These are phyloP conservation scores for Chondrus crispus DNA, from an alignment of 23 red algal species.

Conservation along the genomic window DNA sequence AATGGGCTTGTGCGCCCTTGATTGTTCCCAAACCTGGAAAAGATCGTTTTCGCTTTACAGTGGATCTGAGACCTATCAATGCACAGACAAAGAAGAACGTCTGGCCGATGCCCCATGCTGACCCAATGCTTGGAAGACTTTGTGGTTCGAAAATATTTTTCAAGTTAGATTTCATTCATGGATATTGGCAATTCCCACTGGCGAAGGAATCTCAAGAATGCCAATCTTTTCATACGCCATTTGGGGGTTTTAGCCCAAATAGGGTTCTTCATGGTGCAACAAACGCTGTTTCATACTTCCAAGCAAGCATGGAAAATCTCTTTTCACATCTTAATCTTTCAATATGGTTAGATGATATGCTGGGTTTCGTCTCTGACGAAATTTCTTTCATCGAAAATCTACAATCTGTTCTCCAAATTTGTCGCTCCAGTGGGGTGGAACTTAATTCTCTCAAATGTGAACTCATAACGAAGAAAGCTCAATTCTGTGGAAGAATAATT, in stretches of 20 bases:
- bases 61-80: background rate
- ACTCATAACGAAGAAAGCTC: background rate
- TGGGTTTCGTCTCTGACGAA: conserved; percentile 8
- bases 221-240: background rate
- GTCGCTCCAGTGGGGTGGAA: background rate
- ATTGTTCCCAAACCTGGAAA: conserved; percentile 6
- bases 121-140: background rate
- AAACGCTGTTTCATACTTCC: conserved; percentile 7
- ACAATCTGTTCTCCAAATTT: background rate
- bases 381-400: background rate
- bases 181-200: conserved; percentile 43
- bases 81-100: background rate
- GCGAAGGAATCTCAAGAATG: background rate
- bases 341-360: conserved; percentile 33
- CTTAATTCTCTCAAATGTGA: conserved; percentile 30
- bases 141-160: background rate
- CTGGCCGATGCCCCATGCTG: background rate
- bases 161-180: conserved; percentile 27
- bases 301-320: background rate
- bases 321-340: background rate
- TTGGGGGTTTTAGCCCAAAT: conserved; percentile 2
- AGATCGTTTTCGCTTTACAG: conserved; percentile 4
- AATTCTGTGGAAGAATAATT: conserved; percentile 27
- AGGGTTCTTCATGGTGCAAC: background rate
- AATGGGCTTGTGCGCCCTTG: background rate